A percentile compares a stretch with the other conserved stretches of the same genome.
Conservation (phyloP, 1,284 basidiomycete genomes). For the Trametes versicolor region DNA sequence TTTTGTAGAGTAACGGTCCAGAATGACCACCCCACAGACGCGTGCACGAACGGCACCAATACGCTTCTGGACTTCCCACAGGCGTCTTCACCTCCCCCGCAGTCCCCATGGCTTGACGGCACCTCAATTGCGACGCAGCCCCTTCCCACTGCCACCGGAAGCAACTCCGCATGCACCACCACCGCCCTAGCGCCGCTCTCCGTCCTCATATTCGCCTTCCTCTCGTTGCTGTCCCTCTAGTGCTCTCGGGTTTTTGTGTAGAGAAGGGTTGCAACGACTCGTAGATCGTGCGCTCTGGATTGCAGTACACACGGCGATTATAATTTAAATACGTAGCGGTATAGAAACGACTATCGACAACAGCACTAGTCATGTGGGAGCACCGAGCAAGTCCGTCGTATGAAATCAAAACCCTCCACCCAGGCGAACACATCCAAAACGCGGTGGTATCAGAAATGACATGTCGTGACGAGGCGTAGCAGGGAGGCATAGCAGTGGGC, state of each 20-base stretch:
- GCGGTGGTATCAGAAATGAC: constrained; percentile 14
- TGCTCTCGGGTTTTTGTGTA: not conserved
- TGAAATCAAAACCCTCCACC: constrained; percentile 19
- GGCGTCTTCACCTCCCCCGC: constrained; percentile 38
- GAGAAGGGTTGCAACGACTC: constrained; percentile 2
- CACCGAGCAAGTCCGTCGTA: constrained; percentile 15
- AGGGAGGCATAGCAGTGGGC: constrained; percentile 3
- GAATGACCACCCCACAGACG: constrained; percentile 45
- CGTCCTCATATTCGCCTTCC: constrained; percentile 4
- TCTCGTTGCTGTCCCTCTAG: constrained; percentile 1
- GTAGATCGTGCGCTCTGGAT: constrained; percentile 18
- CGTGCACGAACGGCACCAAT: constrained; percentile 50
- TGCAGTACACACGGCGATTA: constrained; percentile 30
- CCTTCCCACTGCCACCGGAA: constrained; percentile 34
- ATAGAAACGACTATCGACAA: constrained; percentile 20
- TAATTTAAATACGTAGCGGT: constrained; percentile 34
- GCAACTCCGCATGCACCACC: constrained; percentile 16
- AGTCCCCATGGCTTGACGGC: constrained; percentile 41
- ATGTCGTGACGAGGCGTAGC: constrained; percentile 21
- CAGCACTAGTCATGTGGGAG: constrained; percentile 9
- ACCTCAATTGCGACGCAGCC: constrained; percentile 36
- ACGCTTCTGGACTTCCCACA: constrained; percentile 51
- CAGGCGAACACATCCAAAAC: constrained; percentile 14
- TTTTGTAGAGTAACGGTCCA: constrained; percentile 47
- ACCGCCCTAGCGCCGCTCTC: not conserved